Percentiles rank a stretch among this genome's conserved stretches.
Evolutionary conservation across 257 asterid species (phyloP).

Genomic region (Solanum gandarillasii): DNA sequence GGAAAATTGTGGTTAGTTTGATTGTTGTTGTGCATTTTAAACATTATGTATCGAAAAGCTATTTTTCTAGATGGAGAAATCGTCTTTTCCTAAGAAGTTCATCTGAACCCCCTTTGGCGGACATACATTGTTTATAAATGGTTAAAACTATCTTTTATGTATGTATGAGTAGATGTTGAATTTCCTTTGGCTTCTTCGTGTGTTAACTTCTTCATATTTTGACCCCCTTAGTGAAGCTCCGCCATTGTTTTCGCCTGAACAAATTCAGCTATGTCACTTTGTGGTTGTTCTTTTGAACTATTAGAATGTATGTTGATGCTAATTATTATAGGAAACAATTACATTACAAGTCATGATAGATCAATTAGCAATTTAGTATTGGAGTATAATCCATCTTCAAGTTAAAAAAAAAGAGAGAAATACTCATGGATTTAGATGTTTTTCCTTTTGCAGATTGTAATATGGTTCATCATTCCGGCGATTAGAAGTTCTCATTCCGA

Average conservation of each 20-base stretch:
- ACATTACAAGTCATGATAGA: background rate
- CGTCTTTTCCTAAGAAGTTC: background rate
- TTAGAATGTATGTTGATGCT: background rate
- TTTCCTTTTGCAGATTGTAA: constrained; percentile 50
- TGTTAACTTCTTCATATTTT: background rate
- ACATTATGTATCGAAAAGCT: background rate
- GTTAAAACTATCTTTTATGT: background rate
- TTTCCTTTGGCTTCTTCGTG: background rate
- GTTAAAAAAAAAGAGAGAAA: background rate
- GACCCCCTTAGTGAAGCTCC: background rate
- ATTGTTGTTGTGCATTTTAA: background rate
- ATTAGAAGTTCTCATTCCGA: constrained; percentile 72
- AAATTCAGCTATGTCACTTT: background rate
- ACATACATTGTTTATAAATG: background rate
- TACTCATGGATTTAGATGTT: background rate
- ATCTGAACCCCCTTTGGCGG: background rate
- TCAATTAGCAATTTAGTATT: background rate
- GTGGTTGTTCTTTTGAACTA: background rate
- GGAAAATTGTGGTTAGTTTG: background rate
- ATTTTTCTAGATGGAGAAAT: background rate
- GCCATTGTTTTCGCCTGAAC: background rate
- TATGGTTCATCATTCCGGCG: constrained; percentile 79
- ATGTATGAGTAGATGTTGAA: background rate
- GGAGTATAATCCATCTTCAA: background rate
- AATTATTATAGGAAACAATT: background rate